phyloP scores from a whole-genome alignment of 2,329 filamentous ascomycete species.

The Achaetomium macrosporum region DNA sequence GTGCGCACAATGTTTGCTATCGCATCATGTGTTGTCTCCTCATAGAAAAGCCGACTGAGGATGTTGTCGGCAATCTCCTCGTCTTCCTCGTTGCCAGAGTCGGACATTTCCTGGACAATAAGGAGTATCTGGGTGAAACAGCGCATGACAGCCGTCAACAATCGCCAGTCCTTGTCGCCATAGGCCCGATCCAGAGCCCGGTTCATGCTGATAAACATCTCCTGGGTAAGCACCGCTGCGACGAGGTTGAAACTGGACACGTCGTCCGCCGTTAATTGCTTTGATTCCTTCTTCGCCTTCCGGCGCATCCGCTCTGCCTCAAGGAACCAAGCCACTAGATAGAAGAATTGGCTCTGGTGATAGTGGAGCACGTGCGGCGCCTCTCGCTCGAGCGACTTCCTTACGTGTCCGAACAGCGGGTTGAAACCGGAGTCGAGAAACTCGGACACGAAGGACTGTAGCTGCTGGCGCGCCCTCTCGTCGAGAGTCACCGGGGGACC shows the following conservation, averaged over 20 bases:
- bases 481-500: slow-evolving; percentile 67
- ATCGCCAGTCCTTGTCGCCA: slow-evolving; percentile 81
- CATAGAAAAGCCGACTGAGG: slow-evolving; percentile 94
- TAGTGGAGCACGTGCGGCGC: slow-evolving; percentile 71
- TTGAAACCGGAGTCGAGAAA: slow-evolving; percentile 96
- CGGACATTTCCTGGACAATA: slow-evolving; percentile 87
- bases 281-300: slow-evolving; percentile 48
- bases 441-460: slow-evolving; percentile 81
- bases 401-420: slow-evolving; percentile 75
- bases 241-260: slow-evolving; percentile 78
- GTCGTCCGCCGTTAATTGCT: slow-evolving; percentile 41
- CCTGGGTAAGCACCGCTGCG: slow-evolving; percentile 84
- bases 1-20: slow-evolving; percentile 71
- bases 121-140: slow-evolving; percentile 93
- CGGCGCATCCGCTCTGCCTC: slow-evolving; percentile 74
- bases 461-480: slow-evolving; percentile 63
- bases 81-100: slow-evolving; percentile 81
- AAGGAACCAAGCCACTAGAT: slow-evolving; percentile 87
- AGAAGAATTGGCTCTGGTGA: slow-evolving; percentile 84
- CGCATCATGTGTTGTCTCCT: slow-evolving; percentile 87
- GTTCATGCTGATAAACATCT: slow-evolving; percentile 87
- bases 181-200: slow-evolving; percentile 71
- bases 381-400: slow-evolving; percentile 86
- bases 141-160: slow-evolving; percentile 80
- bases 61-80: slow-evolving; percentile 98